Base-by-base conservation (phyloP, 2,329 filamentous ascomycete genomes). In the Xylariaceae sp. region DNA sequence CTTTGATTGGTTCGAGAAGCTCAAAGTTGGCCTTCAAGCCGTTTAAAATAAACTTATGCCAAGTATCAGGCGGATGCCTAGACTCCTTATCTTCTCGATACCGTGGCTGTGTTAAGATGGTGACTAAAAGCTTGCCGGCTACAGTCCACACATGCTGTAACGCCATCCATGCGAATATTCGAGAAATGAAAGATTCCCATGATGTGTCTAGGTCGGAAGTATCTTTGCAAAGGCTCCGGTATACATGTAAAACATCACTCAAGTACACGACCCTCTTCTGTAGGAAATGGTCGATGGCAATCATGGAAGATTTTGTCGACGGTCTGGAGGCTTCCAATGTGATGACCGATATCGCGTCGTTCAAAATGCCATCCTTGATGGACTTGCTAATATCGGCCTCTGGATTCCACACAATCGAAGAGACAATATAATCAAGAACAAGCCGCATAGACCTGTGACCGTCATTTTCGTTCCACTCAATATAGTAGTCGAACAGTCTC, bases 261-360 rank as follows among this genome's bases (percentile, higher is more conserved):
- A 79, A 62, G 62, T 71, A 72, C 22, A 87, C 70, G 12, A 85
- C 74, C 2, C 74, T 72, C 66, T 87, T 89, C 45, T 76, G 72
- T 3, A 90, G 65, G 53, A 90, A 80, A 62, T 85, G 79, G 45
- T 87, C 83, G 36, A 89, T 71, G 15, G 80, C 80, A 63, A 85
- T 84, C 56, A 90, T 79, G 6, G 85, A 81, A 34, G 86, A 86
- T 66, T 89, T 89, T 39, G 84, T 83, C 48, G 85, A 75, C 9
- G 84, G 79, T 58, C 81, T 84, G 15, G 83, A 76, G 32, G 82
- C 82, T 55, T 80, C 76, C 53, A 81, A 78, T 19, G 78, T 76
- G 40, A 88, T 77, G 13, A 86, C 81, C 1, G 80, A 77, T 15
- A 87, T 64, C 6, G 85, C 74, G 5, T 72, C 78, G 22, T 75